phyloP scores from a whole-genome alignment of 139 green algal genomes.

The Yamagishiella unicocca region DNA sequence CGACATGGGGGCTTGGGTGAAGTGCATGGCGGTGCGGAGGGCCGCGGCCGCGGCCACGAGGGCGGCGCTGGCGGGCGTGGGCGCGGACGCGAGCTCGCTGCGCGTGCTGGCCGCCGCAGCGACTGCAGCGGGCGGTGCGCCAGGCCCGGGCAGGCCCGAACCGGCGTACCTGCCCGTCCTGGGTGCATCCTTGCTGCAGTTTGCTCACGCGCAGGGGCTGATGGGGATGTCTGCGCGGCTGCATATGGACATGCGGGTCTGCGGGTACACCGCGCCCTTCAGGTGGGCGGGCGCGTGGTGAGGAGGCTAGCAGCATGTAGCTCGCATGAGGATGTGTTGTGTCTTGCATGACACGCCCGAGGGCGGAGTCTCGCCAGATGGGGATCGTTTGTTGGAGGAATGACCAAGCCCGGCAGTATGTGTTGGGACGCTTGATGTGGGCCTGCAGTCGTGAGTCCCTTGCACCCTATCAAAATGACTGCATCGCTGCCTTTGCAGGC shows the following conservation, averaged over 20 bases:
- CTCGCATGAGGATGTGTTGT: too few relatives aligned
- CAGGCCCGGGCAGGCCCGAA: neutral
- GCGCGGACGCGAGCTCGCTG: neutral
- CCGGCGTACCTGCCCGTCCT: constrained; percentile 1
- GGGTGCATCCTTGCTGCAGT: constrained; percentile 35
- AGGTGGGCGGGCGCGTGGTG: neutral
- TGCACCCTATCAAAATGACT: too few relatives aligned
- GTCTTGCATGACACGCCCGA: too few relatives aligned
- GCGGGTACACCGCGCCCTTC: constrained; percentile 27
- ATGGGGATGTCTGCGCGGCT: neutral
- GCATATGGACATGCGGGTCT: constrained; percentile 1
- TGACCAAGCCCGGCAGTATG: neutral
- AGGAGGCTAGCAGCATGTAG: too few relatives aligned
- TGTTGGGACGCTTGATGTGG: neutral
- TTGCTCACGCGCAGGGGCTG: constrained; percentile 3
- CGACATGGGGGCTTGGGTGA: constrained; percentile 9
- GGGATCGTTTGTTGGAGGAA: neutral
- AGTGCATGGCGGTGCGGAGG: neutral
- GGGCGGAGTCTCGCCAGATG: neutral
- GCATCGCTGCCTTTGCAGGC: too few relatives aligned
- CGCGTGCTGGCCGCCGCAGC: neutral
- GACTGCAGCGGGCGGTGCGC: neutral
- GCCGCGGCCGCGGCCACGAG: neutral
- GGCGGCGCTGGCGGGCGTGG: neutral
- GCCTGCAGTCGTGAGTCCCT: too few relatives aligned